phyloP scores from a whole-genome alignment of 495 filamentous ascomycete species.

The Oidiodendron maius region DNA sequence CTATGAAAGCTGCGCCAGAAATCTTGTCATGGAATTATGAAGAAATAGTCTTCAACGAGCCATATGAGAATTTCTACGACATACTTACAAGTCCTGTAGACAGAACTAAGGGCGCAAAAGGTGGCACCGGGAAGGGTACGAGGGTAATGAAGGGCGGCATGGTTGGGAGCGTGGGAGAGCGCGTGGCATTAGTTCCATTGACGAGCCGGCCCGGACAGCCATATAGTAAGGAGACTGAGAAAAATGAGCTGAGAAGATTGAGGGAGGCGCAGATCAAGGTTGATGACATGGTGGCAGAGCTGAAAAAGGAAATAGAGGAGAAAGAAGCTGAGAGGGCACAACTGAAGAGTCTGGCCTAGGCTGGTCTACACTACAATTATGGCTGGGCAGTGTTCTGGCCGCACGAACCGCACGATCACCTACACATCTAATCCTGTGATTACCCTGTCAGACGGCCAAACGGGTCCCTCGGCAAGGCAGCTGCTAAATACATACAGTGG shows the following conservation, averaged over 20 bases:
- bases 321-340: conserved; percentile 46
- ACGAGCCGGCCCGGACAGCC: conserved; percentile 56
- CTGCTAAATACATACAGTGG: no score
- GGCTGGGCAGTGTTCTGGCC: no score
- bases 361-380: no score
- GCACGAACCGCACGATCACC: no score
- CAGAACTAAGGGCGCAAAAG: conserved; percentile 17
- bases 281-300: conserved; percentile 53
- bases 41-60: conserved; percentile 93
- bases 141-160: conserved; percentile 33
- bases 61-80: conserved; percentile 82
- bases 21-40: conserved; percentile 77
- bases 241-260: conserved; percentile 65
- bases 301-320: conserved; percentile 57
- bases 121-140: conserved; percentile 37
- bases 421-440: no score
- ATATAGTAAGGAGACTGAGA: conserved; percentile 71
- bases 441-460: no score
- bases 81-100: conserved; percentile 52
- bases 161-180: conserved; percentile 45
- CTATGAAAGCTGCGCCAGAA: conserved; percentile 54
- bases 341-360: conserved; percentile 22
- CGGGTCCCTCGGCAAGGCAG: no score
- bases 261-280: conserved; percentile 65
- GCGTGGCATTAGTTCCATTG: conserved; percentile 67